Percentiles rank a stretch among this genome's conserved stretches.
These are phyloP conservation scores for Zasmidium citrigriseum DNA, from an alignment of 2,329 filamentous ascomycete genomes.

Conservation along the genomic window DNA sequence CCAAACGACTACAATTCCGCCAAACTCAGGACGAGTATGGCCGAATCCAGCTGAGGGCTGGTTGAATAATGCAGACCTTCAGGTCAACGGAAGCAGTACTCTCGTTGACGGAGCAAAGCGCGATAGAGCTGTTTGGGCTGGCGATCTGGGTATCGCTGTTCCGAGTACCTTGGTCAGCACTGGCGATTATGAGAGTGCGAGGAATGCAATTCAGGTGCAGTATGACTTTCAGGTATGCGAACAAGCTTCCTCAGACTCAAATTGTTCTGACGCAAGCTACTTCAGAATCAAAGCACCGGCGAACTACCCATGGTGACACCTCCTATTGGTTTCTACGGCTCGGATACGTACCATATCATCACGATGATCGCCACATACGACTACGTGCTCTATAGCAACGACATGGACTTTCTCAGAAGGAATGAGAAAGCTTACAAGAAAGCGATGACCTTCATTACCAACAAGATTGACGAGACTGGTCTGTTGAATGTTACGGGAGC, in stretches of 20 bases:
- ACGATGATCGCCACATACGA: background rate
- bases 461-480: background rate
- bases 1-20: background rate
- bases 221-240: background rate
- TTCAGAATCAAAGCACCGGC: background rate
- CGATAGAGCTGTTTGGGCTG: background rate
- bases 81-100: background rate
- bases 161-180: background rate
- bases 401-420: background rate
- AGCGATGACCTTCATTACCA: background rate
- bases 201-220: background rate
- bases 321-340: background rate
- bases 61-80: background rate
- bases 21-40: background rate
- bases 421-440: background rate
- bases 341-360: background rate
- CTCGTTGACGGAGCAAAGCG: background rate
- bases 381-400: background rate
- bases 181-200: background rate
- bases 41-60: background rate
- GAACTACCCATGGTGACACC: background rate
- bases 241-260: background rate
- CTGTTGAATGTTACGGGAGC: background rate
- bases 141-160: background rate
- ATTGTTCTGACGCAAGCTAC: background rate